Evolutionary conservation across 2,329 filamentous ascomycete species (phyloP).

Genomic region (Pestalotiopsis sp.): DNA sequence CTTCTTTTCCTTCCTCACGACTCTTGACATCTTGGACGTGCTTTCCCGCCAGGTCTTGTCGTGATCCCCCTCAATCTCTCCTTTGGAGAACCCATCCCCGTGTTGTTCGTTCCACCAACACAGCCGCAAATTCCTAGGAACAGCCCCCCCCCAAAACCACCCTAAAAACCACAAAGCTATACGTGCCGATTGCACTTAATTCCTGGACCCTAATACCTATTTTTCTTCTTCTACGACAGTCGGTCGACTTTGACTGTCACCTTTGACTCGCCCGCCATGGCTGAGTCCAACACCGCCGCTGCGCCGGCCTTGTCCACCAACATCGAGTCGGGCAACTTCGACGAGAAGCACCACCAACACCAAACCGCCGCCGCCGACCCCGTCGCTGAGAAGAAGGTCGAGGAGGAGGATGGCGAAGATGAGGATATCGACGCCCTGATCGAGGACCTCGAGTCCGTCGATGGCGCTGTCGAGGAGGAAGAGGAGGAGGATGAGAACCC

Average conservation of each 20-base stretch:
- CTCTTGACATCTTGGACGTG: slow-evolving; percentile 9
- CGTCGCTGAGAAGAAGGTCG: slow-evolving; percentile 44
- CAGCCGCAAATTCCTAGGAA: slow-evolving; percentile 3
- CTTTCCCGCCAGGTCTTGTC: slow-evolving; percentile 7
- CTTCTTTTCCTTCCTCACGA: slow-evolving; percentile 11
- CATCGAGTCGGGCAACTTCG: slow-evolving; percentile 66
- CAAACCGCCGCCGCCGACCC: slow-evolving; percentile 33
- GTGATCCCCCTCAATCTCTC: slow-evolving; percentile 11
- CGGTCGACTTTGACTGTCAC: slow-evolving; percentile 13
- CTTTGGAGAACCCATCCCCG: background rate
- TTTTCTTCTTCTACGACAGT: slow-evolving; percentile 10
- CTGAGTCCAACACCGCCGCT: slow-evolving; percentile 53
- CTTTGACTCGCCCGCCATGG: slow-evolving; percentile 44
- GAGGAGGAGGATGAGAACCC: slow-evolving; percentile 60
- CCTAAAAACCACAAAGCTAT: background rate
- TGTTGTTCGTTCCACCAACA: slow-evolving; percentile 4
- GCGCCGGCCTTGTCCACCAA: slow-evolving; percentile 63
- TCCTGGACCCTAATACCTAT: slow-evolving; percentile 2
- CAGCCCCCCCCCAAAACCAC: background rate
- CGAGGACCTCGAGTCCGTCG: slow-evolving; percentile 81
- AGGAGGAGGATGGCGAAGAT: slow-evolving; percentile 71
- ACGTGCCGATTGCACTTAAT: slow-evolving; percentile 4
- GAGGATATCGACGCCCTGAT: slow-evolving; percentile 87
- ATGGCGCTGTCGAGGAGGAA: slow-evolving; percentile 70
- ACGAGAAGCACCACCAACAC: slow-evolving; percentile 55